Percentiles rank a stretch among this genome's conserved stretches.
These are phyloP conservation scores for Torulaspora quercuum DNA, from an alignment of 805 yeast genomes.

Conservation along the genomic window DNA sequence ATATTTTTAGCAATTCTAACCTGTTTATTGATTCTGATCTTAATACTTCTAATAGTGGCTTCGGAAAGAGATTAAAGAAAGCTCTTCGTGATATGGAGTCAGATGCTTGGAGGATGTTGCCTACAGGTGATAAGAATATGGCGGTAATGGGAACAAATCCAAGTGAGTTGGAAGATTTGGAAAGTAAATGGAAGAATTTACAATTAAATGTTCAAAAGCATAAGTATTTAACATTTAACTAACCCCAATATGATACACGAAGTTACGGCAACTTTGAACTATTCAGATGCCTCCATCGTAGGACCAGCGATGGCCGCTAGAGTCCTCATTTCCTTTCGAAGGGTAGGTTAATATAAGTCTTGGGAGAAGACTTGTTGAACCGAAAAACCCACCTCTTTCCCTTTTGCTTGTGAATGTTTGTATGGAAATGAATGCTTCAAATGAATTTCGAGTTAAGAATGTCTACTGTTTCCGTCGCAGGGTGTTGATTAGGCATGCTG, in stretches of 20 bases:
- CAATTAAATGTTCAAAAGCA: constrained; percentile 7
- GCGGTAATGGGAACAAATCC: constrained; percentile 6
- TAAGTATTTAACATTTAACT: constrained; percentile 3
- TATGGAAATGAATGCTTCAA: too few species aligned
- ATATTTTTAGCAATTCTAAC: too few species aligned
- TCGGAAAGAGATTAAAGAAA: constrained; percentile 3
- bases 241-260: constrained; percentile 7
- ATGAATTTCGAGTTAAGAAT: constrained; percentile 13
- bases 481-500: constrained; percentile 16
- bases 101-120: constrained; percentile 12
- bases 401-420: too few species aligned
- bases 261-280: too few species aligned
- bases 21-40: too few species aligned
- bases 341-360: too few species aligned
- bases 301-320: too few species aligned
- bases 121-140: constrained; percentile 9
- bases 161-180: constrained; percentile 4
- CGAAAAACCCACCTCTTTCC: too few species aligned
- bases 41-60: background rate
- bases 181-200: constrained; percentile 15
- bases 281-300: too few species aligned
- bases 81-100: constrained; percentile 8
- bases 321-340: too few species aligned
- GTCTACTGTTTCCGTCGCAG: constrained; percentile 18
- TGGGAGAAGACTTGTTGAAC: too few species aligned